Conservation (phyloP, 345 rosid genomes). For the Sisymbrium irio region DNA sequence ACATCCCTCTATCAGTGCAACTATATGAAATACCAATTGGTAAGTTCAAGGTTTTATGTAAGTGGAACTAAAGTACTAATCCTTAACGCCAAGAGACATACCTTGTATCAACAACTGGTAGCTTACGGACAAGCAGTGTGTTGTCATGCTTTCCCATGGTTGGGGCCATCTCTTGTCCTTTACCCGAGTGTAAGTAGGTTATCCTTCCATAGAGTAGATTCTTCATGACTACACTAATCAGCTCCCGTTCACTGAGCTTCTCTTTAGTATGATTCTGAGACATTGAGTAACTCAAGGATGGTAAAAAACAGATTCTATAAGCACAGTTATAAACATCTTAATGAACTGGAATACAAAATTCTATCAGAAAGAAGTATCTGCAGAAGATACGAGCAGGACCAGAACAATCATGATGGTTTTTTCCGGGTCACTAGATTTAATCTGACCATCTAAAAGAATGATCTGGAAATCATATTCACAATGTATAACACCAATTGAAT, state of each 20-base stretch:
- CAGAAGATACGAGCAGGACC: neutral
- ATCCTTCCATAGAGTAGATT: slow-evolving; percentile 74
- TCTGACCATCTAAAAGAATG: neutral
- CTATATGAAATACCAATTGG: neutral
- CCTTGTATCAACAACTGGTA: slow-evolving; percentile 67
- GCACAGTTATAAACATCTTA: neutral
- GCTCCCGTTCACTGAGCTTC: slow-evolving; percentile 55
- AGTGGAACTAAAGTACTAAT: neutral
- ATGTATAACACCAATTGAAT: neutral
- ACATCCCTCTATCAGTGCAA: neutral
- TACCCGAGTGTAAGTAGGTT: slow-evolving; percentile 71
- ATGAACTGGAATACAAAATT: neutral
- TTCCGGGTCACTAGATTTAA: neutral
- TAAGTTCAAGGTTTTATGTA: neutral
- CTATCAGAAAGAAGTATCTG: neutral
- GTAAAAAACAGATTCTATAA: neutral
- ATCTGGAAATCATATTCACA: neutral
- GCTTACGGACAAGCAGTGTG: slow-evolving; percentile 83
- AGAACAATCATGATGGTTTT: neutral
- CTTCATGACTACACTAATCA: slow-evolving; percentile 53
- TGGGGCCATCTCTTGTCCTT: slow-evolving; percentile 75
- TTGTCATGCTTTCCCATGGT: slow-evolving; percentile 56
- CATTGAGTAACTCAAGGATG: neutral
- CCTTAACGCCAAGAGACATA: slow-evolving; percentile 27
- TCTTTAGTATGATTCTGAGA: slow-evolving; percentile 61